phyloP scores from a whole-genome alignment of 2,329 filamentous ascomycete species.

The Epichloe hybrida region DNA sequence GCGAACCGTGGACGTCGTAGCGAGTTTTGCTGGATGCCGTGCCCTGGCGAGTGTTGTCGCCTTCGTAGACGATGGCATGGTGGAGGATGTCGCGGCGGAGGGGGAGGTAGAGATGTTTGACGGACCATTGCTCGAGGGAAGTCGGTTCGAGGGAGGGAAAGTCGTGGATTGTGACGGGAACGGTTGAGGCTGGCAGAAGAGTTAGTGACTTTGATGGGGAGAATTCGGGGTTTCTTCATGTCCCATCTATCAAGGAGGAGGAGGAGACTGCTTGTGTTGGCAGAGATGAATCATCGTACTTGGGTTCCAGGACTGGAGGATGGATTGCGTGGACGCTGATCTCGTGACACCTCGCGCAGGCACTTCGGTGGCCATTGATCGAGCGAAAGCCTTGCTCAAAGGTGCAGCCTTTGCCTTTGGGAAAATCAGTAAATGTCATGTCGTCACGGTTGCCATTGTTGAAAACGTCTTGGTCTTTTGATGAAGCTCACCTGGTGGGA shows the following conservation, averaged over 20 bases:
- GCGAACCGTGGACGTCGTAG: conserved; percentile 70
- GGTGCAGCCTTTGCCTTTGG: conserved; percentile 16
- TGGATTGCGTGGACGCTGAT: conserved; percentile 20
- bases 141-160: conserved; percentile 84
- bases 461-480: not conserved
- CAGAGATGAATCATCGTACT: conserved; percentile 17
- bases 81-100: conserved; percentile 86
- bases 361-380: conserved; percentile 44
- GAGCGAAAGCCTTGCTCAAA: conserved; percentile 29
- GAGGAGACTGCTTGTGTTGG: not conserved
- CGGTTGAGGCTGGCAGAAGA: conserved; percentile 37
- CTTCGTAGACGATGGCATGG: conserved; percentile 83
- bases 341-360: conserved; percentile 24
- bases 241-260: not conserved
- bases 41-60: conserved; percentile 74
- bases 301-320: conserved; percentile 30
- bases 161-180: conserved; percentile 73
- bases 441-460: not conserved
- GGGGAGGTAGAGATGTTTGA: conserved; percentile 80
- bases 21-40: conserved; percentile 75
- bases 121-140: conserved; percentile 62
- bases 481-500: conserved; percentile 22
- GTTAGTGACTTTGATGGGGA: not conserved
- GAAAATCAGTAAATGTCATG: not conserved
- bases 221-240: too few species aligned